These are phyloP conservation scores for Colletotrichum falcatum DNA, from an alignment of 2,329 filamentous ascomycete species.

Conservation along the genomic window DNA sequence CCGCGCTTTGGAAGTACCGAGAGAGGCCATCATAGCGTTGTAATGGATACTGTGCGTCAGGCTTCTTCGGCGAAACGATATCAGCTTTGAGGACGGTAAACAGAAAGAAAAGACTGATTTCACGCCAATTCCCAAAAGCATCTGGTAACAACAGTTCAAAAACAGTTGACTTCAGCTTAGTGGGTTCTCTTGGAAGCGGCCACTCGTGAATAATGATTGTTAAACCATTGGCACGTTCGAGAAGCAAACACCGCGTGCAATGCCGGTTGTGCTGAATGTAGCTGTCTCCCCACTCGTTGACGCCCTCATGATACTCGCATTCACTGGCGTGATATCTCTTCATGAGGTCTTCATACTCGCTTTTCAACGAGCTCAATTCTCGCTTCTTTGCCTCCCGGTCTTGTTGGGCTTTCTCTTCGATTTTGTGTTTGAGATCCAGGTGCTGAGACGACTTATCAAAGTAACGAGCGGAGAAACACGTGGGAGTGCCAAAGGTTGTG, in stretches of 20 bases:
- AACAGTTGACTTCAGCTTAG: slow-evolving; percentile 56
- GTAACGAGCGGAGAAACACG: slow-evolving; percentile 61
- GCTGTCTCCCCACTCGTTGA: neutral
- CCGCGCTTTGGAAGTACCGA: neutral
- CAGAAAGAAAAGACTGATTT: slow-evolving; percentile 58
- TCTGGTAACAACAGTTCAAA: slow-evolving; percentile 64
- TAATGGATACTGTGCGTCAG: neutral
- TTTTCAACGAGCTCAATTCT: slow-evolving; percentile 49
- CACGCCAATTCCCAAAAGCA: slow-evolving; percentile 60
- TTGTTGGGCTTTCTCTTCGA: slow-evolving; percentile 46
- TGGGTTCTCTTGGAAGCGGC: slow-evolving; percentile 58
- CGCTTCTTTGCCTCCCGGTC: slow-evolving; percentile 47
- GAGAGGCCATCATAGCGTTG: neutral
- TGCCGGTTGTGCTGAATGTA: slow-evolving; percentile 15
- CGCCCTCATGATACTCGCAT: slow-evolving; percentile 9
- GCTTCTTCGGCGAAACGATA: neutral
- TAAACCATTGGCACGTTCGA: slow-evolving; percentile 51
- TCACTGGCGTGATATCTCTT: neutral
- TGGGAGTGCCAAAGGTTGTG: slow-evolving; percentile 47
- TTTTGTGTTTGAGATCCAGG: neutral
- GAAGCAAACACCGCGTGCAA: slow-evolving; percentile 54
- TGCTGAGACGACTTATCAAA: slow-evolving; percentile 55
- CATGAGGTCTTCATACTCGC: slow-evolving; percentile 48
- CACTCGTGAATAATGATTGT: slow-evolving; percentile 65
- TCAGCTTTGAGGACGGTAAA: slow-evolving; percentile 51